Conservation (phyloP, 768 basidiomycete genomes). For the Psilocybe subaeruginosa region DNA sequence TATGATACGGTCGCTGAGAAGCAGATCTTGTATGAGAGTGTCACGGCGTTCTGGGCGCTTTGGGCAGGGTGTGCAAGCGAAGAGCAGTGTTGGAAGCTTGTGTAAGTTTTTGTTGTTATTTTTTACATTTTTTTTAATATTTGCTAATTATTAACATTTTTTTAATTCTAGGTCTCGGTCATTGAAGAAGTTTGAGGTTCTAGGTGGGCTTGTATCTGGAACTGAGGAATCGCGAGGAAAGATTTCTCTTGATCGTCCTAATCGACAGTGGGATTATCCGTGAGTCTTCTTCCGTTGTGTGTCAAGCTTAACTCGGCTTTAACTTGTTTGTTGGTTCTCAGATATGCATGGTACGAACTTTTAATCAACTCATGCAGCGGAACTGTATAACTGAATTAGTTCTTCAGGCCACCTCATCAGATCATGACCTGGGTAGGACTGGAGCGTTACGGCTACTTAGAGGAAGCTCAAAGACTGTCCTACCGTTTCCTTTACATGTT, state of each 20-base stretch:
- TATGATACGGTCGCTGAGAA: slow-evolving; percentile 92
- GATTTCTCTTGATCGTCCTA: slow-evolving; percentile 94
- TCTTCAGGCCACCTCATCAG: slow-evolving; percentile 87
- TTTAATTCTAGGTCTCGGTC: slow-evolving; percentile 65
- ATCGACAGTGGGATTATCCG: slow-evolving; percentile 99
- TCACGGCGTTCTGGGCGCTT: slow-evolving; percentile 94
- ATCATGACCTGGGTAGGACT: slow-evolving; percentile 99
- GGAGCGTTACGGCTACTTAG: slow-evolving; percentile 93
- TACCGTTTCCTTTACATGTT: slow-evolving; percentile 99
- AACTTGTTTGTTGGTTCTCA: slow-evolving; percentile 29
- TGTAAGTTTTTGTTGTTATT: slow-evolving; percentile 56
- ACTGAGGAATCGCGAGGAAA: slow-evolving; percentile 96
- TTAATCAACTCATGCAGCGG: not conserved
- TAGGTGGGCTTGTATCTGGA: slow-evolving; percentile 93
- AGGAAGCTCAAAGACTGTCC: slow-evolving; percentile 90
- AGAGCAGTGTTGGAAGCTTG: slow-evolving; percentile 90
- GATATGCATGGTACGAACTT: slow-evolving; percentile 64
- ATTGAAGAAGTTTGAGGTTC: slow-evolving; percentile 93
- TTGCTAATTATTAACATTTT: not conserved
- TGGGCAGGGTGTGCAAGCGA: slow-evolving; percentile 99
- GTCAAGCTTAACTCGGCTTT: not conserved
- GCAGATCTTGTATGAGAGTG: slow-evolving; percentile 94
- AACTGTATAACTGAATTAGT: not conserved
- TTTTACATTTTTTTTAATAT: slow-evolving; percentile 1
- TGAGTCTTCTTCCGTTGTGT: slow-evolving; percentile 43